These are phyloP conservation scores for Ogataea sp. DNA, from an alignment of 805 yeast genomes.

Conservation along the genomic window DNA sequence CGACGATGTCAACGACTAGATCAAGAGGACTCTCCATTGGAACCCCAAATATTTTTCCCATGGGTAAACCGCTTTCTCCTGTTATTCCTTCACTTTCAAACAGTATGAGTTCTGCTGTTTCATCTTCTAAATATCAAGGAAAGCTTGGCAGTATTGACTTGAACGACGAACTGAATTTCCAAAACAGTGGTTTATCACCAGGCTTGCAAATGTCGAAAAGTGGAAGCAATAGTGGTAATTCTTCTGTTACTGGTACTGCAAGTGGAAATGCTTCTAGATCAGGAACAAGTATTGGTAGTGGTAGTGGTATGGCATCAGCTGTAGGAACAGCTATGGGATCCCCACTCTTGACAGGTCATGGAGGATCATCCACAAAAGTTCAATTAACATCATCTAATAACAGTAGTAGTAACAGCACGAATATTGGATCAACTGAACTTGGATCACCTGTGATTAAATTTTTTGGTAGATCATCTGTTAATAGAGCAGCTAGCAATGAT, in stretches of 20 bases:
- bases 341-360: too few relatives aligned
- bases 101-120: not conserved
- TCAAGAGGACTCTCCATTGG: slow-evolving; percentile 13
- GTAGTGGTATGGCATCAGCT: too few relatives aligned
- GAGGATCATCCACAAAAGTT: too few relatives aligned
- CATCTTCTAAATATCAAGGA: too few relatives aligned
- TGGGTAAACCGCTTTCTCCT: not conserved
- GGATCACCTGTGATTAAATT: slow-evolving; percentile 19
- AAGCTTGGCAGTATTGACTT: not conserved
- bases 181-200: not conserved
- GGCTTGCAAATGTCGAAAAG: not conserved
- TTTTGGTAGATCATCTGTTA: slow-evolving; percentile 15
- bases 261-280: not conserved
- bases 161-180: not conserved
- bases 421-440: slow-evolving; percentile 1
- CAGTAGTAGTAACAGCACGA: too few relatives aligned
- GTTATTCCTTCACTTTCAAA: not conserved
- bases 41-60: slow-evolving; percentile 5
- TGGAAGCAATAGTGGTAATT: not conserved
- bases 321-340: too few relatives aligned
- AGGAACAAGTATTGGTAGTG: not conserved
- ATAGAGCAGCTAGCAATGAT: slow-evolving; percentile 19
- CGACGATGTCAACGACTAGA: slow-evolving; percentile 13
- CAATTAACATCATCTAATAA: too few relatives aligned
- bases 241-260: not conserved